phyloP scores from a whole-genome alignment of 768 basidiomycete species.

The Pulveroboletus sp. region DNA sequence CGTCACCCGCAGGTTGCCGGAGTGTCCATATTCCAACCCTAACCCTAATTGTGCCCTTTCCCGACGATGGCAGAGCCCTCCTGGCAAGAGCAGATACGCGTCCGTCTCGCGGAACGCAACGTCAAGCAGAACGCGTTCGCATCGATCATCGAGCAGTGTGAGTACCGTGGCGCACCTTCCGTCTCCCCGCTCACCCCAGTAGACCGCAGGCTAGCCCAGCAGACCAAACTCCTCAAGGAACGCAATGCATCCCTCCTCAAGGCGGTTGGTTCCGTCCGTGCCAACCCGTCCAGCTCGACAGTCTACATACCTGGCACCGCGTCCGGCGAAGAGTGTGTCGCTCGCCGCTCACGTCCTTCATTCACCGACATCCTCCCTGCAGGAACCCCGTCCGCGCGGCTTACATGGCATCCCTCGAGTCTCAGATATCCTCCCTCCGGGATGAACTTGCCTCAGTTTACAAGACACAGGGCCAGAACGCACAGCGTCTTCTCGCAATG shows the following conservation, averaged over 20 bases:
- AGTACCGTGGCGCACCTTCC: slow-evolving; percentile 23
- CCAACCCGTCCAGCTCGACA: slow-evolving; percentile 58
- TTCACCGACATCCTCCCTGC: slow-evolving; percentile 4
- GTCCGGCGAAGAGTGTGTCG: slow-evolving; percentile 65
- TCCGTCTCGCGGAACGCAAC: slow-evolving; percentile 81
- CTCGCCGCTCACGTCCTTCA: neutral
- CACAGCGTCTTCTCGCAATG: slow-evolving; percentile 88
- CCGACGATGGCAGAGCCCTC: slow-evolving; percentile 71
- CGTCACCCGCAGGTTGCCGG: slow-evolving; percentile 25
- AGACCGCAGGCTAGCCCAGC: slow-evolving; percentile 91
- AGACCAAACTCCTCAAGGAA: slow-evolving; percentile 87
- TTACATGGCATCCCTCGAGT: slow-evolving; percentile 88
- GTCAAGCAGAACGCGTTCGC: slow-evolving; percentile 75
- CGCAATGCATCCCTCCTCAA: slow-evolving; percentile 85
- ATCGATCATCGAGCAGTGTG: slow-evolving; percentile 90
- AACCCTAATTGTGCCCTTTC: slow-evolving; percentile 16
- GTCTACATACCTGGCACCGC: slow-evolving; percentile 53
- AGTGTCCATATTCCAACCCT: slow-evolving; percentile 16
- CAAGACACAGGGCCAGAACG: slow-evolving; percentile 94
- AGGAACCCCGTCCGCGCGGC: slow-evolving; percentile 85
- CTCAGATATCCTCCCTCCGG: slow-evolving; percentile 86
- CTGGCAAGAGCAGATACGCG: slow-evolving; percentile 80
- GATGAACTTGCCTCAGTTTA: slow-evolving; percentile 93
- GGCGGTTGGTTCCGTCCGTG: slow-evolving; percentile 71
- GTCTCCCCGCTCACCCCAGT: slow-evolving; percentile 18